These are phyloP conservation scores for Glycine soja DNA, from an alignment of 306 rosid genomes.

Conservation along the genomic window DNA sequence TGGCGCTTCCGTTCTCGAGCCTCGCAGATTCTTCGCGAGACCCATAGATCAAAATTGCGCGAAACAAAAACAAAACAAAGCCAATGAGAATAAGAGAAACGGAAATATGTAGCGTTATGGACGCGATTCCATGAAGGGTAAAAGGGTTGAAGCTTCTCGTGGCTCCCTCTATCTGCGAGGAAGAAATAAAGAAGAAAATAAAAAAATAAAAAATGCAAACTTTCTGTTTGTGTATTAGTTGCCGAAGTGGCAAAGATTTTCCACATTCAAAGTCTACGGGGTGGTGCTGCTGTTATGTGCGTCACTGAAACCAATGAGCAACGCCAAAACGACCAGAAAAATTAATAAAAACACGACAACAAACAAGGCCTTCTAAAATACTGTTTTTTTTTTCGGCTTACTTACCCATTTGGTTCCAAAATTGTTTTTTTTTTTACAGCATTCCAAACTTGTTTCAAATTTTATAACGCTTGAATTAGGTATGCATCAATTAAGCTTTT, in stretches of 20 bases:
- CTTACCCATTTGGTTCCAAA: too few species aligned
- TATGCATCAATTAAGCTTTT: too few species aligned
- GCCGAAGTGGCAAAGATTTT: conserved; percentile 12
- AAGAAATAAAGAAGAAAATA: neutral
- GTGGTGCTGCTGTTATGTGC: neutral
- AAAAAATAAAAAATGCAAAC: neutral
- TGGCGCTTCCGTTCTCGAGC: conserved; percentile 62
- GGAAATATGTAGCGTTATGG: conserved; percentile 31
- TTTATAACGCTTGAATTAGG: too few species aligned
- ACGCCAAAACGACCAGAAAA: conserved; percentile 16
- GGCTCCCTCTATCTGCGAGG: too few species aligned
- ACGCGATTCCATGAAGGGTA: conserved; percentile 30
- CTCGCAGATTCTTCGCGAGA: conserved; percentile 62
- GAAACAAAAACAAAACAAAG: too few species aligned
- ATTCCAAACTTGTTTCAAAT: too few species aligned
- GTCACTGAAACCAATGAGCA: conserved; percentile 39
- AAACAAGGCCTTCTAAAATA: too few species aligned
- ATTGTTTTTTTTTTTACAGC: too few species aligned
- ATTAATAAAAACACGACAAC: neutral
- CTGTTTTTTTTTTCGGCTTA: too few species aligned
- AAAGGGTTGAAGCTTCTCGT: neutral
- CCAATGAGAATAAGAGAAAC: neutral
- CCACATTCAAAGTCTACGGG: conserved; percentile 44
- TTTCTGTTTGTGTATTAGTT: neutral
- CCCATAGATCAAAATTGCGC: conserved; percentile 56